Conservation (phyloP, 2,329 filamentous ascomycete genomes). For the Venturia pyrina region DNA sequence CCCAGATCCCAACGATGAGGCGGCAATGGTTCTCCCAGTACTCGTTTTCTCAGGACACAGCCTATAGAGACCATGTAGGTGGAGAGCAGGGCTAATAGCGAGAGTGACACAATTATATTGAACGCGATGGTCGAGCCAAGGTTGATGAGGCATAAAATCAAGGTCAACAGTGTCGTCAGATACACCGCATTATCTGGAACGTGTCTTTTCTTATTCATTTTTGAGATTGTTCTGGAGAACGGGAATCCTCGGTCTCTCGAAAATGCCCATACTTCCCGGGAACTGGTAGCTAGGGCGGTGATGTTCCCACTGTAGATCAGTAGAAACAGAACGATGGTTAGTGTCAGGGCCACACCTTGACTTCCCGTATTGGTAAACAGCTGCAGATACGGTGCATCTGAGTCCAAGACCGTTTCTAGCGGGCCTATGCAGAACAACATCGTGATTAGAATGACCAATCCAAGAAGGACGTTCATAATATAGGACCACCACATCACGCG, state of each 20-base stretch:
- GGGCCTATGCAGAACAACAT: conserved; percentile 16
- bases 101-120: conserved; percentile 29
- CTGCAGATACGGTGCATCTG: conserved; percentile 33
- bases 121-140: conserved; percentile 30
- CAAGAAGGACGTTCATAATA: conserved; percentile 24
- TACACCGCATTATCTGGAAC: conserved; percentile 29
- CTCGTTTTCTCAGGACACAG: conserved; percentile 20
- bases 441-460: conserved; percentile 15
- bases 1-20: conserved; percentile 29
- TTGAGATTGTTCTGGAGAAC: conserved; percentile 18
- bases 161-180: conserved; percentile 21
- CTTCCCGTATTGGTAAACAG: conserved; percentile 31
- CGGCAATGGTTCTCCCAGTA: conserved; percentile 17
- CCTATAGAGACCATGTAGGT: conserved; percentile 24
- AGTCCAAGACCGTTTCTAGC: conserved; percentile 15
- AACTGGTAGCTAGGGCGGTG: conserved; percentile 36
- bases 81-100: conserved; percentile 20
- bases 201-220: conserved; percentile 25
- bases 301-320: conserved; percentile 31
- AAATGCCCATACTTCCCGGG: conserved; percentile 41
- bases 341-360: conserved; percentile 32
- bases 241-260: conserved; percentile 38
- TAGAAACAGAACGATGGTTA: conserved; percentile 29
- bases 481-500: conserved; percentile 32
- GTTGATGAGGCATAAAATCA: conserved; percentile 30